Base-by-base conservation (phyloP, 495 filamentous ascomycete genomes). In the Trichocladium uniseriatum region DNA sequence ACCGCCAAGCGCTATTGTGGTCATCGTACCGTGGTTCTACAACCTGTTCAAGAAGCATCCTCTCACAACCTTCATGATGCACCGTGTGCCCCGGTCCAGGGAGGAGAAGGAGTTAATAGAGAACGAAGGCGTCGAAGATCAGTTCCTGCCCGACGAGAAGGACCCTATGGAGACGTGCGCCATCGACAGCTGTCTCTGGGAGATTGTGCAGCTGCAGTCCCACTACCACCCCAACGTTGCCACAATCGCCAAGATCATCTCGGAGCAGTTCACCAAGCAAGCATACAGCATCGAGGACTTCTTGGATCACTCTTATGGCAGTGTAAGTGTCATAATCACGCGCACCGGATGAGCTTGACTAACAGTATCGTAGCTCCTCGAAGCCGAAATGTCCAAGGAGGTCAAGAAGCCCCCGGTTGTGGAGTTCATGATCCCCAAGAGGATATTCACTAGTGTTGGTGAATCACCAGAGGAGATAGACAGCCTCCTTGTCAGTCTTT, bases 151-250 rank as follows among this genome's bases (percentile, higher is more conserved):
- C 45, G 65, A 74, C 7, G 86, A 96, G 66, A 51, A 69, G 38
- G 87, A 99, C 57, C 94, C 94, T 5, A 85, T 85, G 74, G 74
- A 81, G 67, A 95, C 92, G 5, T 57, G 73, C 43, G 94, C 94
- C 10, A 83, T 97, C 43, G 89, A 96, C 47, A 95, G 88, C 64
- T 87, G 84, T 66, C 66, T 97, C 11, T 99, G 94, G 94, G 94
- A 99, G 66, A 77, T 97, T 31, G 83, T 90, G 48, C 84, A 83
- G 45, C 71, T 96, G 40, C 87, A 92, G 67, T 81, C 80, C 3
- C 94, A 99, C 69, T 97, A 92, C 68, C 94, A 99, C 63, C 94
- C 94, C 31, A 97, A 95, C 61, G 89, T 99, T 31, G 89, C 91
- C 2, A 89, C 90, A 5, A 82, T 97, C 49, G 86, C 88, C 21